Percentiles rank a stretch among this genome's conserved stretches.
Conservation (phyloP, 192 early-diverging fungal species). For the Podila epicladia region DNA sequence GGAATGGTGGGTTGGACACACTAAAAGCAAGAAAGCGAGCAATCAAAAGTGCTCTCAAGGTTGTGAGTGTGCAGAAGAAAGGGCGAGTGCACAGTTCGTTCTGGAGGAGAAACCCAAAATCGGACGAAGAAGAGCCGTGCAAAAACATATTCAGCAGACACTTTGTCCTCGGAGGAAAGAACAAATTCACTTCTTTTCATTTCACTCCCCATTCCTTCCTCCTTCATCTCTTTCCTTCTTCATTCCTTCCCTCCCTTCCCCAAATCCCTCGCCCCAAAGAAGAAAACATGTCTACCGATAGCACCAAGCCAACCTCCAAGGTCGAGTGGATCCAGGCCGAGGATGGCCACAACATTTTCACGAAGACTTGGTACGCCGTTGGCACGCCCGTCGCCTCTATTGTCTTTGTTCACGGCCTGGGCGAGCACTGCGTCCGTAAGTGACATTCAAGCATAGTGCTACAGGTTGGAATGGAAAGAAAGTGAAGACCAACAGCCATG, state of each 20-base stretch:
- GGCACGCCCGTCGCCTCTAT: conserved; percentile 43
- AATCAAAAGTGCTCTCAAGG: background rate
- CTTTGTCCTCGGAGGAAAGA: background rate
- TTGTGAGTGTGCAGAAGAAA: background rate
- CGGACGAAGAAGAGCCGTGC: background rate
- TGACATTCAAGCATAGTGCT: background rate
- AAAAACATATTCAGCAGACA: background rate
- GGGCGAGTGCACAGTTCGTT: background rate
- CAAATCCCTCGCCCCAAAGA: background rate
- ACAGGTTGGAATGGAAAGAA: too few species aligned
- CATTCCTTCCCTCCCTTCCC: background rate
- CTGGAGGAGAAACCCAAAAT: background rate
- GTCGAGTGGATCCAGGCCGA: conserved; percentile 57
- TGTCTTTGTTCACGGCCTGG: conserved; percentile 65
- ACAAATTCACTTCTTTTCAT: conserved; percentile 2
- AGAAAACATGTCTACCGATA: conserved; percentile 8
- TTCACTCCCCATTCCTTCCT: background rate
- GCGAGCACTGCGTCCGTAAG: conserved; percentile 59
- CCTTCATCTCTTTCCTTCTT: background rate
- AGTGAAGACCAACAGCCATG: too few species aligned
- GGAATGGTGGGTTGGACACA: background rate
- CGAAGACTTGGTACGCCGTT: conserved; percentile 59
- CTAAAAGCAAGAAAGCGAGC: background rate
- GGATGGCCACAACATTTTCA: conserved; percentile 56
- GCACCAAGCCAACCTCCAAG: conserved; percentile 14